Evolutionary conservation across 441 rosid species (phyloP).

Genomic region (Pelargonium australe): DNA sequence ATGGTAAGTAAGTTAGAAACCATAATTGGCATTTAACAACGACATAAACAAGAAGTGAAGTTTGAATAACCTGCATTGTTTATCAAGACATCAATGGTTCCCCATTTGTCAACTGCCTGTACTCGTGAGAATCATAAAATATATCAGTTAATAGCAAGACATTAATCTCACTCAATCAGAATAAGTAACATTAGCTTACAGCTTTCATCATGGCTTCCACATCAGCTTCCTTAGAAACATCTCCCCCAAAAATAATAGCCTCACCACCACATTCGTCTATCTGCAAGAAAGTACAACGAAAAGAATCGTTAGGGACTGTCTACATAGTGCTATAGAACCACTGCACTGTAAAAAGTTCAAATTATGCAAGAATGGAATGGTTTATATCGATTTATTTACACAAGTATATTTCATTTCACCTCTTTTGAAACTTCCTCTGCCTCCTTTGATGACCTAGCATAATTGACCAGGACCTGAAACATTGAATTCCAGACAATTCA

Average conservation of each 20-base stretch:
- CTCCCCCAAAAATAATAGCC: constrained; percentile 89
- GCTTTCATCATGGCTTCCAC: constrained; percentile 92
- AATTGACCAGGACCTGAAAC: constrained; percentile 84
- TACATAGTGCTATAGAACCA: not conserved
- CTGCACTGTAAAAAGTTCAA: not conserved
- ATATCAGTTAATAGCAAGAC: constrained; percentile 1
- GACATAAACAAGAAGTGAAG: constrained; percentile 1
- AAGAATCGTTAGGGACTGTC: too few relatives aligned
- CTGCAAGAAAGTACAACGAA: constrained; percentile 30
- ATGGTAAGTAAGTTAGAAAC: constrained; percentile 19
- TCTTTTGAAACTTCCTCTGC: constrained; percentile 87
- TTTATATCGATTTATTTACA: not conserved
- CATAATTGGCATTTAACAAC: constrained; percentile 14
- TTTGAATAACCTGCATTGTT: constrained; percentile 74
- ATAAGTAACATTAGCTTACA: constrained; percentile 38
- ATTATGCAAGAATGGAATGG: not conserved
- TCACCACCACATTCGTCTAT: constrained; percentile 83
- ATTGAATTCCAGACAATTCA: constrained; percentile 11
- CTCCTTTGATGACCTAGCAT: constrained; percentile 85
- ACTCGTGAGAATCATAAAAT: constrained; percentile 19
- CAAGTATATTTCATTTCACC: constrained; percentile 32
- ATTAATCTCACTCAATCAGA: constrained; percentile 9
- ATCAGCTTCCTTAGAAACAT: constrained; percentile 82
- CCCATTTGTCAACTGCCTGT: constrained; percentile 92
- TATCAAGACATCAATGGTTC: constrained; percentile 78